Evolutionary conservation across 2,329 filamentous ascomycete species (phyloP), one percentile per base, ranked within the genome.

Genomic region (Alternaria novae-zelandiae): DNA sequence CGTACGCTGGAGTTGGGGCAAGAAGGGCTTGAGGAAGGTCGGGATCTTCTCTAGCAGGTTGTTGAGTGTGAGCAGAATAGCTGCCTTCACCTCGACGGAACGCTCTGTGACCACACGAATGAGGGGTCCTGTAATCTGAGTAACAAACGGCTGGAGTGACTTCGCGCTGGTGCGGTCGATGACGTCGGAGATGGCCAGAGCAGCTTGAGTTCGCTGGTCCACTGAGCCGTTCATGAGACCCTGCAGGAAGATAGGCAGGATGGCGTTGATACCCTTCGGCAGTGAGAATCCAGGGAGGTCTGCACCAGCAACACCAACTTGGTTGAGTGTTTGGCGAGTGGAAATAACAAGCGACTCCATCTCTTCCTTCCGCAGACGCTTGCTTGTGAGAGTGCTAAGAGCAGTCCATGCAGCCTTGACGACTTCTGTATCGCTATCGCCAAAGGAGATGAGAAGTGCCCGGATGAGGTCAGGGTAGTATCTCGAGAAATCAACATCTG

Each of bases 71-170:
- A 96, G 87, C 65, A 99, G 85, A 78, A 99, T 97, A 45, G 96
- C 96, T 64, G 93, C 91, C 83, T 97, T 98, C 80, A 99, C 94
- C 55, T 99, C 96, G 3, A 94, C 94, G 3, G 96, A 97, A 66
- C 95, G 90, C 80, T 99, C 96, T 6, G 96, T 97, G 17, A 99
- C 94, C 21, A 98, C 95, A 87, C 96, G 92, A 80, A 99, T 99
- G 57, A 99, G 88, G 21, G 96, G 96, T 77, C 96, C 96, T 6
- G 96, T 98, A 72, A 99, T 97, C 76, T 97, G 94, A 28, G 95
- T 97, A 64, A 99, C 96, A 74, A 96, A 98, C 8, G 94, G 93
- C 81, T 96, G 96, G 66, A 99, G 85, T 20, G 94, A 90, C 63
- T 94, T 90, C 70, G 93, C 89, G 79, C 90, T 95, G 25, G 96